Conservation (phyloP, 2,329 filamentous ascomycete genomes). For the Madurella fahalii region DNA sequence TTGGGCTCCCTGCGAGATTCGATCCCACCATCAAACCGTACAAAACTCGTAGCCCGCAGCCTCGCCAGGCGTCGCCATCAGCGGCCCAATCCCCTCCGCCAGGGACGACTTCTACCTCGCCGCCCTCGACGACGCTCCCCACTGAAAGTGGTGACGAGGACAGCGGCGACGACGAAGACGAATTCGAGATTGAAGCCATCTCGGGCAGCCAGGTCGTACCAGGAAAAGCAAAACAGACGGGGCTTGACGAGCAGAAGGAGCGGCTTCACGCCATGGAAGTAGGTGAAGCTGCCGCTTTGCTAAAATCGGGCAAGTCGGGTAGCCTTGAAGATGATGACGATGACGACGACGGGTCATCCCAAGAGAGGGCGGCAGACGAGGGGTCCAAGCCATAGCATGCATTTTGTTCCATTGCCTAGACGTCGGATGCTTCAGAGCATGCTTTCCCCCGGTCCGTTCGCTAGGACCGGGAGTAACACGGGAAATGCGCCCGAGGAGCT, state of each 20-base stretch:
- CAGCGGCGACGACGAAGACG: constrained; percentile 39
- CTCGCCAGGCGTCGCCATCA: constrained; percentile 18
- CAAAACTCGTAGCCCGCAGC: constrained; percentile 25
- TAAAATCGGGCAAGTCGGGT: constrained; percentile 26
- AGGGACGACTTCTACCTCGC: constrained; percentile 17
- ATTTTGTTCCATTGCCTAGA: background rate
- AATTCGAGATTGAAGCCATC: constrained; percentile 41
- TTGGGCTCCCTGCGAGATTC: constrained; percentile 59
- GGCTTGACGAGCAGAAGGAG: constrained; percentile 44
- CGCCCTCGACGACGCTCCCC: constrained; percentile 17
- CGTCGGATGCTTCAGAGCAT: background rate
- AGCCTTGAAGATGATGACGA: constrained; percentile 30
- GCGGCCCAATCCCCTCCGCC: constrained; percentile 3
- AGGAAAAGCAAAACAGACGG: constrained; percentile 41
- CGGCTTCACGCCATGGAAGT: constrained; percentile 58
- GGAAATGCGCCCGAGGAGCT: too few relatives aligned
- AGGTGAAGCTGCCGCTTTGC: constrained; percentile 51
- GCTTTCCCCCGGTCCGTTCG: background rate
- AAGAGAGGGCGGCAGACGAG: constrained; percentile 7
- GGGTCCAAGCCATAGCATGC: background rate
- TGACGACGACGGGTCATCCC: constrained; percentile 26
- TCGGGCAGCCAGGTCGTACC: constrained; percentile 31
- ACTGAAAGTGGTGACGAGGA: constrained; percentile 43
- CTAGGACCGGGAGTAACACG: background rate
- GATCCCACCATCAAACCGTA: constrained; percentile 61